Evolutionary conservation across 2,329 filamentous ascomycete species (phyloP).

Genomic region (Colletotrichum scovillei): DNA sequence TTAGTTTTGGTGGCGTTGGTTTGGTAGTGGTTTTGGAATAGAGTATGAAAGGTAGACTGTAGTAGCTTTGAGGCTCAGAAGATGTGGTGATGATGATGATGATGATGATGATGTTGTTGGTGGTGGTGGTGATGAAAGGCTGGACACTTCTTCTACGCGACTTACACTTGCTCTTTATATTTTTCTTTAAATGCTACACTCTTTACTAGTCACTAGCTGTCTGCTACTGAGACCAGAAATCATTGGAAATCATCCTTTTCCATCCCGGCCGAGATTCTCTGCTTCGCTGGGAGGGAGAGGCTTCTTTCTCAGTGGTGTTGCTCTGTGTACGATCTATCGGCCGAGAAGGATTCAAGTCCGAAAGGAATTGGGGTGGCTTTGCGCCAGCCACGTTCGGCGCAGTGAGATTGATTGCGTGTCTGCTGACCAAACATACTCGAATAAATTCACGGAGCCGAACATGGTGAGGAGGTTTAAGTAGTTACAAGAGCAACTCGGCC

Average conservation of each 20-base stretch:
- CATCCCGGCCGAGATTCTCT: background rate
- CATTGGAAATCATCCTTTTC: background rate
- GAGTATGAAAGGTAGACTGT: too few relatives aligned
- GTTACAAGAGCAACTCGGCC: background rate
- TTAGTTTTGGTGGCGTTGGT: too few relatives aligned
- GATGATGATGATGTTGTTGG: background rate
- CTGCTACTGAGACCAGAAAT: background rate
- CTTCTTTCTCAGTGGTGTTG: background rate
- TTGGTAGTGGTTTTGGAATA: background rate
- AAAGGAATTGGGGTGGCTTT: background rate
- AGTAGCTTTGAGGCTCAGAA: background rate
- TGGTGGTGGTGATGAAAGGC: too few relatives aligned
- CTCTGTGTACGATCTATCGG: background rate
- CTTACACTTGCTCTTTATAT: background rate
- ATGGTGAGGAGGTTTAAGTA: too few relatives aligned
- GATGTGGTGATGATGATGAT: background rate
- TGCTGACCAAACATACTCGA: background rate
- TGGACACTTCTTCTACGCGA: background rate
- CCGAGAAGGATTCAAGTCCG: background rate
- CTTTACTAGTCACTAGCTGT: background rate
- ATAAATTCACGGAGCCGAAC: too few relatives aligned
- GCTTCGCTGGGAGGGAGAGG: background rate
- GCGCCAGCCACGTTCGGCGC: background rate
- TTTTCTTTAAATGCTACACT: background rate
- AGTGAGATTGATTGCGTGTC: background rate